phyloP scores from a whole-genome alignment of 2,329 filamentous ascomycete genomes.

The Rutstroemia sp. region DNA sequence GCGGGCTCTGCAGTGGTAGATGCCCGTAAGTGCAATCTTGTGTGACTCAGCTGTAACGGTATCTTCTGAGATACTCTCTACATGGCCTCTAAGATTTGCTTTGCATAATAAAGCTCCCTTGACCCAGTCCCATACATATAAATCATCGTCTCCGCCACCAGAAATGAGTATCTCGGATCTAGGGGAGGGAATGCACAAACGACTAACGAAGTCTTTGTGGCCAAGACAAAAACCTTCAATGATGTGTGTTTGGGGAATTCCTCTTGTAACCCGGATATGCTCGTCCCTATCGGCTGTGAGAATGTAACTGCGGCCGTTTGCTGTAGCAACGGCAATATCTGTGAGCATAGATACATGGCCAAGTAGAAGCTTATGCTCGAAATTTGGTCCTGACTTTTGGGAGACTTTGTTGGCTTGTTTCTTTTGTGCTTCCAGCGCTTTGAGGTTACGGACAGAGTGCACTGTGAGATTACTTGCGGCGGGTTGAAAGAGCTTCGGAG shows the following conservation, averaged over 20 bases:
- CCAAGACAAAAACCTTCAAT: conserved; percentile 88
- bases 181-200: conserved; percentile 56
- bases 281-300: conserved; percentile 65
- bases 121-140: conserved; percentile 79
- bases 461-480: conserved; percentile 53
- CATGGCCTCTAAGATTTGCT: conserved; percentile 42
- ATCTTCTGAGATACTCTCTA: conserved; percentile 34
- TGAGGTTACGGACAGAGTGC: conserved; percentile 56
- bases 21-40: conserved; percentile 32
- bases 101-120: conserved; percentile 41
- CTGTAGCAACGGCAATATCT: conserved; percentile 55
- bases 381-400: conserved; percentile 37
- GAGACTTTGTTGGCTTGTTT: conserved; percentile 33
- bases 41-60: conserved; percentile 10
- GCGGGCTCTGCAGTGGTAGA: conserved; percentile 26
- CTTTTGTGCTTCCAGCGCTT: conserved; percentile 52
- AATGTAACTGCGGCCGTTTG: conserved; percentile 47
- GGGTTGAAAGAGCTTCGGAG: conserved; percentile 35
- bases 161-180: conserved; percentile 64
- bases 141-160: conserved; percentile 73
- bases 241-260: conserved; percentile 73
- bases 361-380: conserved; percentile 71
- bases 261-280: conserved; percentile 84
- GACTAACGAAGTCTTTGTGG: conserved; percentile 77
- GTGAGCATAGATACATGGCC: conserved; percentile 96